These are phyloP conservation scores for Erythrophleum fordii DNA, from an alignment of 306 rosid species.

Conservation along the genomic window DNA sequence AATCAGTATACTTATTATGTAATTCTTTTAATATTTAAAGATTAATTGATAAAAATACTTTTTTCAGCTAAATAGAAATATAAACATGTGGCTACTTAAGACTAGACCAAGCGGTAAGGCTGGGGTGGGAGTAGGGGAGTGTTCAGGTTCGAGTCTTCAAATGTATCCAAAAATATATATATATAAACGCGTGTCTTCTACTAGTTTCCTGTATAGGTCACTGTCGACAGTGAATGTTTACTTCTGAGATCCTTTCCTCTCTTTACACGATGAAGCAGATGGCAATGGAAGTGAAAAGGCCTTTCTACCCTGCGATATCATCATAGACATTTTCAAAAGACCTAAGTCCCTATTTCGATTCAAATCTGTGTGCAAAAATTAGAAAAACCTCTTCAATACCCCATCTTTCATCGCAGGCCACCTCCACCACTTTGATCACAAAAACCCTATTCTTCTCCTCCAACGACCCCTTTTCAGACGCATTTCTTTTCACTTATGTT, in stretches of 20 bases:
- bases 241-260: neutral
- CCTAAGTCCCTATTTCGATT: constrained; percentile 30
- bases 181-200: no score
- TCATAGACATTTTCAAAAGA: constrained; percentile 27
- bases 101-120: no score
- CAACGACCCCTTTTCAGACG: neutral
- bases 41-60: no score
- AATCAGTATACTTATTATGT: no score
- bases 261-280: neutral
- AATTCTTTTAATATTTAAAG: no score
- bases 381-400: neutral
- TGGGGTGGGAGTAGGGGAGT: no score
- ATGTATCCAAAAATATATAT: no score
- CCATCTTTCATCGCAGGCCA: constrained; percentile 20
- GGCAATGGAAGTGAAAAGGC: neutral
- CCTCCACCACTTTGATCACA: neutral
- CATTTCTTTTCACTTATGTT: neutral
- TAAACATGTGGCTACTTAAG: no score
- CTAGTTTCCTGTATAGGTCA: no score
- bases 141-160: no score
- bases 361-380: constrained; percentile 24
- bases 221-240: no score
- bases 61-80: no score
- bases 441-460: constrained; percentile 11
- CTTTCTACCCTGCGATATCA: neutral